phyloP scores from a whole-genome alignment of 768 basidiomycete genomes.

The Asterophora parasitica region DNA sequence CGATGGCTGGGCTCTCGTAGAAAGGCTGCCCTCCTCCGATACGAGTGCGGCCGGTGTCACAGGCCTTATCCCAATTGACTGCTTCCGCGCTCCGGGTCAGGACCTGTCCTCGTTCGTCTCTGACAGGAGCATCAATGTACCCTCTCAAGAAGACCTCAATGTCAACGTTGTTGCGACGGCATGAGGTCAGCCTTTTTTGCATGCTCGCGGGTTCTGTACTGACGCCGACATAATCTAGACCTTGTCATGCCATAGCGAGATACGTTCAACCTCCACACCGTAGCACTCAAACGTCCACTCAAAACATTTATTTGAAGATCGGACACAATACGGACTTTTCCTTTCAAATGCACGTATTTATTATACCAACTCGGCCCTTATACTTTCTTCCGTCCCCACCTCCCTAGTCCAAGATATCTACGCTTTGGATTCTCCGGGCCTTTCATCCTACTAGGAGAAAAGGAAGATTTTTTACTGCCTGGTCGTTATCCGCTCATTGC shows the following conservation, averaged over 20 bases:
- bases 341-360: too few species aligned
- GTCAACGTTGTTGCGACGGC: constrained; percentile 3
- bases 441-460: too few species aligned
- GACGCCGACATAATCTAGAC: too few species aligned
- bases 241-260: not conserved
- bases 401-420: too few species aligned
- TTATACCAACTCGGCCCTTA: too few species aligned
- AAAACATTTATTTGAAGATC: too few species aligned
- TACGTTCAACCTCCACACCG: not conserved
- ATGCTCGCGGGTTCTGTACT: too few species aligned
- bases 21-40: constrained; percentile 30
- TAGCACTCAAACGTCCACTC: too few species aligned
- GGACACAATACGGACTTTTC: not conserved
- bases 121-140: constrained; percentile 40
- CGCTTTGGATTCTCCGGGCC: too few species aligned
- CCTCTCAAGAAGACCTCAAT: constrained; percentile 1
- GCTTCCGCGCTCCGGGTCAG: constrained; percentile 47
- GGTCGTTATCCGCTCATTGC: too few species aligned
- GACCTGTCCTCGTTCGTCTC: constrained; percentile 44
- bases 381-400: too few species aligned
- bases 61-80: constrained; percentile 70
- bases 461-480: too few species aligned
- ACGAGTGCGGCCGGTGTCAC: constrained; percentile 12
- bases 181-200: constrained; percentile 3
- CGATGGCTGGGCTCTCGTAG: constrained; percentile 68